Conservation (phyloP, 371 early-diverging fungal genomes). For the Sporodiniella umbellata region DNA sequence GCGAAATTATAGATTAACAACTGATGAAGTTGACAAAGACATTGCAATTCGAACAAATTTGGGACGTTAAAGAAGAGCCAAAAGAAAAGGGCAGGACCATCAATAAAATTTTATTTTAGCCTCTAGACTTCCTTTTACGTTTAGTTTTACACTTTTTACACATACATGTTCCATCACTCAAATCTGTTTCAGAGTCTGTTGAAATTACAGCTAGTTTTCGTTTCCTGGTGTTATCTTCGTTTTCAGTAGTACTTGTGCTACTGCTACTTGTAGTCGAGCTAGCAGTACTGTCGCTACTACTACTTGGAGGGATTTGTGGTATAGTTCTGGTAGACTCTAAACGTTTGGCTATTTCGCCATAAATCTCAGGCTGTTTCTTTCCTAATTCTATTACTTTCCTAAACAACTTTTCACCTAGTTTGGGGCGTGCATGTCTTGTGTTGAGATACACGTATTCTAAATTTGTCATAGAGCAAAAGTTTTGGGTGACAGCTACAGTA, state of each 20-base stretch:
- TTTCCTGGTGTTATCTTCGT: background rate
- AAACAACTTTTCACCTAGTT: conserved; percentile 56
- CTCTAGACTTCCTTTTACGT: conserved; percentile 23
- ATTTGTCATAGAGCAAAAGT: conserved; percentile 73
- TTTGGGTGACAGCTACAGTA: conserved; percentile 81
- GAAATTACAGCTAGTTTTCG: conserved; percentile 33
- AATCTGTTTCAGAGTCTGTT: conserved; percentile 56
- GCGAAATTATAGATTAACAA: background rate
- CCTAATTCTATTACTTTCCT: conserved; percentile 43
- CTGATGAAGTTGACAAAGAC: conserved; percentile 1
- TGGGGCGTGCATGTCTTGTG: conserved; percentile 71
- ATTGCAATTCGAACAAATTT: background rate
- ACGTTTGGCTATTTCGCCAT: conserved; percentile 40
- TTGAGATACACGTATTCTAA: conserved; percentile 72
- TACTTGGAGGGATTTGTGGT: conserved; percentile 55
- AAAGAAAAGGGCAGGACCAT: too few relatives aligned
- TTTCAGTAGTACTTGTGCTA: conserved; percentile 15
- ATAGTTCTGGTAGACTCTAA: conserved; percentile 49
- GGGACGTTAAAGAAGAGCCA: background rate
- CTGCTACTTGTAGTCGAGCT: conserved; percentile 30
- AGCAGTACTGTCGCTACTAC: conserved; percentile 32
- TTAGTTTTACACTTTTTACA: conserved; percentile 60
- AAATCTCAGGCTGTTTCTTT: conserved; percentile 33
- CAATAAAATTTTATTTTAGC: background rate
- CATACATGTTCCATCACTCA: conserved; percentile 58